phyloP scores from a whole-genome alignment of 495 filamentous ascomycete genomes.

The Penicillium desertorum region DNA sequence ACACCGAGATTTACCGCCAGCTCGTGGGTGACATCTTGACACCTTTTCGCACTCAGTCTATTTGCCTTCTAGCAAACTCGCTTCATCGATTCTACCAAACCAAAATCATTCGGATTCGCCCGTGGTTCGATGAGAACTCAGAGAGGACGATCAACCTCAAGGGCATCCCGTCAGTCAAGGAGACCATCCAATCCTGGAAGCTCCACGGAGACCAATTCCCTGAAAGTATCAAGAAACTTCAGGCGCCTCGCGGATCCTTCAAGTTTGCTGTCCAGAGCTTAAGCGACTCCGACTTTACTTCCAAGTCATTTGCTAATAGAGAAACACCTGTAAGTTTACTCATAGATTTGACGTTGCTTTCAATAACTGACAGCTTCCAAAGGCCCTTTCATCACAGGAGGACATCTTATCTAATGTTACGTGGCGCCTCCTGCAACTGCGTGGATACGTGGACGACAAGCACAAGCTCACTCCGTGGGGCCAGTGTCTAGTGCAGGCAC shows the following conservation, averaged over 20 bases:
- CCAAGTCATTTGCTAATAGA: conserved; percentile 56
- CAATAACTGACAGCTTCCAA: conserved; percentile 14
- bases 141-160: conserved; percentile 66
- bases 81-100: conserved; percentile 78
- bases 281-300: conserved; percentile 61
- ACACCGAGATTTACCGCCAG: conserved; percentile 74
- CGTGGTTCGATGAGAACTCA: conserved; percentile 80
- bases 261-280: conserved; percentile 55
- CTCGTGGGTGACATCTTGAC: conserved; percentile 72
- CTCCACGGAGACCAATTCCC: conserved; percentile 55
- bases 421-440: conserved; percentile 86
- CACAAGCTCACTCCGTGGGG: conserved; percentile 87
- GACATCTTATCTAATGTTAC: conserved; percentile 74
- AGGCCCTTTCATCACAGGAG: conserved; percentile 54
- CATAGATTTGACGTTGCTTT: not conserved
- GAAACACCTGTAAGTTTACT: conserved; percentile 37
- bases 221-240: conserved; percentile 42
- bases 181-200: conserved; percentile 70
- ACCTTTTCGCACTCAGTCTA: conserved; percentile 68
- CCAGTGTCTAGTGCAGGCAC: conserved; percentile 65
- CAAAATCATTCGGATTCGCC: conserved; percentile 70
- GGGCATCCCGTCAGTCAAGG: conserved; percentile 57
- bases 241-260: conserved; percentile 42
- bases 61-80: conserved; percentile 71
- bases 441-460: conserved; percentile 76